Base-by-base conservation (phyloP, 352 stramenopile genomes). In the Globisporangium rhizosaccharum region DNA sequence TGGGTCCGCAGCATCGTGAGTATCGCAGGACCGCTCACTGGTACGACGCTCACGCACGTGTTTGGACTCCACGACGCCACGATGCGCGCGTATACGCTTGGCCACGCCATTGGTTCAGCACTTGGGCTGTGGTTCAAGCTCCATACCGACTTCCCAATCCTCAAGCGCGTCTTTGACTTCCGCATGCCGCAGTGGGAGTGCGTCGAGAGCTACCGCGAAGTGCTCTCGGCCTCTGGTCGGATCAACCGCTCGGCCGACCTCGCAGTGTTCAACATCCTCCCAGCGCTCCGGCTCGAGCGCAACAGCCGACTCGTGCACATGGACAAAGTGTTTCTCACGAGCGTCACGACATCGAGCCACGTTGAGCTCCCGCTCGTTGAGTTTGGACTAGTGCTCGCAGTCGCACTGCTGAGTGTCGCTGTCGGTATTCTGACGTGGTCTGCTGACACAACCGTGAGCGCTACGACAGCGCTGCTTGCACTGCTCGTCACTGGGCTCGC, bases 1-100 rank as follows among this genome's bases (percentile, higher is more conserved):
- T 89, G 79, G 79, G 67, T 89, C 12, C 63, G 56, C 9, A 85
- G 76, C 59, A 82, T 89, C 64, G 70, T 71, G 28, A 83, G 62
- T 49, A 85, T 89, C 33, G 79, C 76, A 1, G 77, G 80, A 0
- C 75, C 77, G 36, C 62, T 88, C 20, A 85, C 75, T 12, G 79
- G 79, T 3, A 76, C 73, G n/a, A 79, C 67, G 12, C 52, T 86
- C 42, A 76, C 65, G 7, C 77, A 89, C 51, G 56, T 85, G 52
- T 69, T 82, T 18, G 75, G 75, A 1, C 62, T 87, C 33, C 71
- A 73, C 18, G 63, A 39, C 33, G 7, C 33, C 7, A 67, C 88
- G 54, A 59, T 65, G 26, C 45, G 47, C 25, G 72, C 70, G 71
- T 69, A 59, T 46, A 76, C 70, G 0, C 46, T 69, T 1, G 72